These are phyloP conservation scores for Anaeromyces robustus DNA, from an alignment of 192 early-diverging fungal genomes.

Conservation along the genomic window DNA sequence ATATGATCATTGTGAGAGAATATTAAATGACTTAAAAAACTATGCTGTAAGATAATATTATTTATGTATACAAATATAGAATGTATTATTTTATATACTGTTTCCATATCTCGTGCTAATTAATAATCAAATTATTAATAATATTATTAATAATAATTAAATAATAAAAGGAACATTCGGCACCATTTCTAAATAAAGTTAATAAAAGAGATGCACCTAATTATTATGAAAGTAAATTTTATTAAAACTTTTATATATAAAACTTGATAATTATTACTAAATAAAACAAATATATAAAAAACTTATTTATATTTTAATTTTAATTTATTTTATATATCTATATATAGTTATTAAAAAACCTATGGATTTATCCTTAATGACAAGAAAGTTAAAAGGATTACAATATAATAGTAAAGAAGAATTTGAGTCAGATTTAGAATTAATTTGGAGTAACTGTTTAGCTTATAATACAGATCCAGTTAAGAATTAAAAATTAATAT, in stretches of 20 bases:
- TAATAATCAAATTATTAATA: too few species aligned
- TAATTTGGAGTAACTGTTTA: slow-evolving; percentile 89
- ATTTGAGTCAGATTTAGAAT: slow-evolving; percentile 69
- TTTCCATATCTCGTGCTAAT: too few species aligned
- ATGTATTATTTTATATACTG: too few species aligned
- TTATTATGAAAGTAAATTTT: slow-evolving; percentile 58
- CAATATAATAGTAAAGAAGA: slow-evolving; percentile 75
- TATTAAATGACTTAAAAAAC: slow-evolving; percentile 62
- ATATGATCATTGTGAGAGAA: slow-evolving; percentile 77
- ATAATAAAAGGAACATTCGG: slow-evolving; percentile 44
- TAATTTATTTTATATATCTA: neutral
- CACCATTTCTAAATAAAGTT: slow-evolving; percentile 76
- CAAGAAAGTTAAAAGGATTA: slow-evolving; percentile 66
- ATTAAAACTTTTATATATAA: too few species aligned
- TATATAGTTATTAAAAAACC: slow-evolving; percentile 69
- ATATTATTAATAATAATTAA: too few species aligned
- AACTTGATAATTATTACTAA: too few species aligned
- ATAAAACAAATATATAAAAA: too few species aligned
- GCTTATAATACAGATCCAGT: slow-evolving; percentile 72
- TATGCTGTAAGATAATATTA: slow-evolving; percentile 30
- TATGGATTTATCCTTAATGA: slow-evolving; percentile 88
- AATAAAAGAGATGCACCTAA: slow-evolving; percentile 78
- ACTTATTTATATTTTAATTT: too few species aligned
- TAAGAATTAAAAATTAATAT: too few species aligned
- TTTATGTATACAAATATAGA: neutral